Percentiles rank a stretch among this genome's conserved stretches.
Evolutionary conservation across 2,329 filamentous ascomycete genomes (phyloP).

Genomic region (Arachnomyces sp.): DNA sequence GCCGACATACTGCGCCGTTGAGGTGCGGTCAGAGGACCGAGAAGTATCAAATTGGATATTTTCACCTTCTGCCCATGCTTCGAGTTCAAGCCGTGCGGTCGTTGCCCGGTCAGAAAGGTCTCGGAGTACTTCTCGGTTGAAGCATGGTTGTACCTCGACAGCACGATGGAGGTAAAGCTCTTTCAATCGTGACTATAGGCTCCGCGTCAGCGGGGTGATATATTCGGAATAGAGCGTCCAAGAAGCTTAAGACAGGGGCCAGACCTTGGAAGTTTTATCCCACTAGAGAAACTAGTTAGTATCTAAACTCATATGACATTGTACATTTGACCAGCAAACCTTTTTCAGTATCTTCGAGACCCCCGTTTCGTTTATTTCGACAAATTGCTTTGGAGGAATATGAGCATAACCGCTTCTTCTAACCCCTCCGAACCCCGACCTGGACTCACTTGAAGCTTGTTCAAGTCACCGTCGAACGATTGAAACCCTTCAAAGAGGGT

Average conservation of each 20-base stretch:
- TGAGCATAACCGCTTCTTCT: constrained; percentile 1
- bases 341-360: constrained; percentile 99
- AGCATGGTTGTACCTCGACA: constrained; percentile 95
- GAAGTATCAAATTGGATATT: constrained; percentile 70
- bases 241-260: constrained; percentile 13
- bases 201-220: constrained; percentile 24
- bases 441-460: constrained; percentile 66
- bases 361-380: constrained; percentile 94
- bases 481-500: constrained; percentile 95
- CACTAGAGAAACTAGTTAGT: constrained; percentile 47
- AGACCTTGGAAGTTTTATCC: constrained; percentile 95
- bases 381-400: constrained; percentile 65
- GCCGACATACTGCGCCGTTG: constrained; percentile 39
- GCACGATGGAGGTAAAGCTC: constrained; percentile 93
- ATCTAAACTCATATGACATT: constrained; percentile 8
- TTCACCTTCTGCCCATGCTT: constrained; percentile 94
- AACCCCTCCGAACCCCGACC: not conserved
- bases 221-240: constrained; percentile 7
- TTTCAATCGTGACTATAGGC: constrained; percentile 74
- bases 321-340: constrained; percentile 36
- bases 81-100: constrained; percentile 88
- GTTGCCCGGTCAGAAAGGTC: constrained; percentile 95
- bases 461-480: constrained; percentile 91
- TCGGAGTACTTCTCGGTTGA: constrained; percentile 94
- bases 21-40: constrained; percentile 32